Percentiles rank a stretch among this genome's conserved stretches.
Evolutionary conservation across 78 protist species (phyloP).

Genomic region (Planoprotostelium fungivorum): DNA sequence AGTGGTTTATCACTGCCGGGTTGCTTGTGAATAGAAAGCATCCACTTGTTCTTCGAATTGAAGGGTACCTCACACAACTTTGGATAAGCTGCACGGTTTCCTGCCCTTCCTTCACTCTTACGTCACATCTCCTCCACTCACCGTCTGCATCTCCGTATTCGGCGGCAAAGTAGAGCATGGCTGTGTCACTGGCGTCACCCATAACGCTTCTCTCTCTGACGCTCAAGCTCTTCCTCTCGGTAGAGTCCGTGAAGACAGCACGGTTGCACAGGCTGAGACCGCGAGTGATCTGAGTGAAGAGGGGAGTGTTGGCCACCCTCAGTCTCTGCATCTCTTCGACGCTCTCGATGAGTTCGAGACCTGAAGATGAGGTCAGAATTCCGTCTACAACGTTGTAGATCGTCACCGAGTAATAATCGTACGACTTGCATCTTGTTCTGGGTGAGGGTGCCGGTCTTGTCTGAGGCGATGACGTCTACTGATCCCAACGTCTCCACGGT

Average conservation of each 20-base stretch:
- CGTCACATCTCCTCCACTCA: neutral
- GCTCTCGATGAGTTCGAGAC: neutral
- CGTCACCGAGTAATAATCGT: constrained; percentile 31
- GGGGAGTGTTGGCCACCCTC: neutral
- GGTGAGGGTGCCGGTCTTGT: constrained; percentile 98
- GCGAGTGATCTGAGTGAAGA: neutral
- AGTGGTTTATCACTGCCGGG: constrained; percentile 1
- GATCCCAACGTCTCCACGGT: constrained; percentile 84
- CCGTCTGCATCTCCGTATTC: constrained; percentile 20
- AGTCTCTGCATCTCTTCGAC: neutral
- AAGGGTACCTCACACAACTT: constrained; percentile 74
- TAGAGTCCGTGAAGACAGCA: constrained; percentile 51
- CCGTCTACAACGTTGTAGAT: too few species aligned
- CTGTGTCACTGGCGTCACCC: constrained; percentile 78
- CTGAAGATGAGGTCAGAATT: too few species aligned
- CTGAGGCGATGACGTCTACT: constrained; percentile 77
- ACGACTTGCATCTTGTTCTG: constrained; percentile 84
- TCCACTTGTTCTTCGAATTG: constrained; percentile 81
- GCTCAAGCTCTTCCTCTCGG: constrained; percentile 11
- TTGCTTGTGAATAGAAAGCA: constrained; percentile 34
- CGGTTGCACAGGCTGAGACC: constrained; percentile 57
- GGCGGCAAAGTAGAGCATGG: constrained; percentile 54
- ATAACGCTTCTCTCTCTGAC: constrained; percentile 39
- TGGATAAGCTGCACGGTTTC: constrained; percentile 9
- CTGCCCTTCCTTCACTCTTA: neutral